These are phyloP conservation scores for Rhododendron williamsianum DNA, from an alignment of 148 eudicot genomes.

Conservation along the genomic window DNA sequence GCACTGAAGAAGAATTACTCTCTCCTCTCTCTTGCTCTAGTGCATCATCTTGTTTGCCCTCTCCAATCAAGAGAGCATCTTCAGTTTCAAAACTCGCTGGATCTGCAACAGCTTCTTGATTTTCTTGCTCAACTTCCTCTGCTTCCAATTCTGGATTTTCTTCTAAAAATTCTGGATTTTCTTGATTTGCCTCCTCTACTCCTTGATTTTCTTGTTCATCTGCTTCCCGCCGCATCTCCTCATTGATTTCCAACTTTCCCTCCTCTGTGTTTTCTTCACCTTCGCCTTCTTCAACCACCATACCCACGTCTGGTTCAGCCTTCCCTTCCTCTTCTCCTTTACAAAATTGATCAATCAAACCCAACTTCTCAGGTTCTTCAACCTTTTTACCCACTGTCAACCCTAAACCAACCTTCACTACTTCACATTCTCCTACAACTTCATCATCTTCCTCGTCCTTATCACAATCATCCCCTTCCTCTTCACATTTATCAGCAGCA, in stretches of 20 bases:
- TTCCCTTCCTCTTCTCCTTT: constrained; percentile 11
- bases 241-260: not conserved
- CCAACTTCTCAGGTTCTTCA: constrained; percentile 16
- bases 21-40: constrained; percentile 9
- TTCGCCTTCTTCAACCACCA: constrained; percentile 8
- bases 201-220: constrained; percentile 17
- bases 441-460: constrained; percentile 16
- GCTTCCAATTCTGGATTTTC: constrained; percentile 2
- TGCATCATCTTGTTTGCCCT: constrained; percentile 6
- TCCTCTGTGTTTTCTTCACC: constrained; percentile 11
- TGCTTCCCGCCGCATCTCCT: constrained; percentile 10
- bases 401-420: not conserved
- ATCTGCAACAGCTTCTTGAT: constrained; percentile 23
- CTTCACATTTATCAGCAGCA: constrained; percentile 6
- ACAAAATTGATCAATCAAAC: not conserved
- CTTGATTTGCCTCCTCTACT: constrained; percentile 23
- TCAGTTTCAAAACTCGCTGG: constrained; percentile 9
- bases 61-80: constrained; percentile 1
- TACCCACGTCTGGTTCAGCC: not conserved
- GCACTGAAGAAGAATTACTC: constrained; percentile 2
- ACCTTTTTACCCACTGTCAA: constrained; percentile 13
- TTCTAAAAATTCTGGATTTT: not conserved
- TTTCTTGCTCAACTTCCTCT: constrained; percentile 12
- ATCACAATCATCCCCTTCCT: constrained; percentile 12
- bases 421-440: not conserved